A percentile compares a stretch with the other conserved stretches of the same genome.
Evolutionary conservation across 1,284 basidiomycete genomes (phyloP).

Genomic region (Rhodotorula sp.): DNA sequence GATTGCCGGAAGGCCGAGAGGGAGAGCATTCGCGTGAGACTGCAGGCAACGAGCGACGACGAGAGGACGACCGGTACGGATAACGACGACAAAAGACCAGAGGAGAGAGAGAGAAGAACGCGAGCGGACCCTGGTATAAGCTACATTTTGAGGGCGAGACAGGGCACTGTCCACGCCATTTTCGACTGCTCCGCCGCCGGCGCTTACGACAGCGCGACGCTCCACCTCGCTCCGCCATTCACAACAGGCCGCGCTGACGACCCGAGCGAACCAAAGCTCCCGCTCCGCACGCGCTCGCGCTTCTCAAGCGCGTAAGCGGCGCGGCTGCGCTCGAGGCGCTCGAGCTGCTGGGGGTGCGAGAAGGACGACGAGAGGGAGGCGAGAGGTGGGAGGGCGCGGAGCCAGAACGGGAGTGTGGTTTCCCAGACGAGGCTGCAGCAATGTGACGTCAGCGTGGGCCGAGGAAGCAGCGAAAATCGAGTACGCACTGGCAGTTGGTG

Average conservation of each 20-base stretch:
- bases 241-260: too few species aligned
- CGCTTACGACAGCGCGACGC: too few species aligned
- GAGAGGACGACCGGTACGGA: too few species aligned
- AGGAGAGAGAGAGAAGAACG: too few species aligned
- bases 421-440: conserved; percentile 30
- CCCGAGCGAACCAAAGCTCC: neutral
- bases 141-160: neutral
- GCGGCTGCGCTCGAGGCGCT: neutral
- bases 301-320: neutral
- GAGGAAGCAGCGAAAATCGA: neutral
- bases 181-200: too few species aligned
- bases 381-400: conserved; percentile 12
- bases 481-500: conserved; percentile 32
- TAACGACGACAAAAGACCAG: neutral
- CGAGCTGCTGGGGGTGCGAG: neutral
- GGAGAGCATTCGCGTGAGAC: too few species aligned
- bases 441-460: neutral
- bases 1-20: too few species aligned
- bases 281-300: neutral
- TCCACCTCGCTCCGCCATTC: neutral
- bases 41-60: too few species aligned
- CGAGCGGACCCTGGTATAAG: neutral
- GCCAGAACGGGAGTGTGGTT: conserved; percentile 20
- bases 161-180: too few species aligned
- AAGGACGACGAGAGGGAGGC: neutral